These are phyloP conservation scores for Coelastrella sp. DNA, from an alignment of 139 green algal species.

Conservation along the genomic window DNA sequence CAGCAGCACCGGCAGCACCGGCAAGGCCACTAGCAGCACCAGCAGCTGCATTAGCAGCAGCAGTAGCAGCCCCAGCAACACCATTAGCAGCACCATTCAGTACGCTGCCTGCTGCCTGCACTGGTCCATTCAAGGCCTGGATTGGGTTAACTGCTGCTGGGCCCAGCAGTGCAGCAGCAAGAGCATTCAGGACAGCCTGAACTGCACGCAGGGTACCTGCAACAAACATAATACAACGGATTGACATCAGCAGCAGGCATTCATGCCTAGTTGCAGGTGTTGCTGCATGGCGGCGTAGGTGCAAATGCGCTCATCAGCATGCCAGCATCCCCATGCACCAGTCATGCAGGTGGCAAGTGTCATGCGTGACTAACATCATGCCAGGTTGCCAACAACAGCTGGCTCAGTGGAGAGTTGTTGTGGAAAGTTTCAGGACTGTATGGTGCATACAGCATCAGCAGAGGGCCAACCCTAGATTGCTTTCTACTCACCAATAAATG, in stretches of 20 bases:
- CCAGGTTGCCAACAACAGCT: not conserved
- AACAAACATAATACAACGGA: not conserved
- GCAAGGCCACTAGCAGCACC: not conserved
- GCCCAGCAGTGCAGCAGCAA: not conserved
- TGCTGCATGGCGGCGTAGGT: too few species aligned
- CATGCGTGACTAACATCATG: not conserved
- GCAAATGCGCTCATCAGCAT: too few species aligned
- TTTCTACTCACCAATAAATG: not conserved
- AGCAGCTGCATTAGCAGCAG: not conserved
- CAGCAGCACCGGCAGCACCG: not conserved
- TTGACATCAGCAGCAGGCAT: not conserved
- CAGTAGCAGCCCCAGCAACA: not conserved
- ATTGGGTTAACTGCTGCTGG: not conserved
- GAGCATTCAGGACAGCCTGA: conserved; percentile 11
- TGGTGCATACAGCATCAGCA: too few species aligned
- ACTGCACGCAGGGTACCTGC: not conserved
- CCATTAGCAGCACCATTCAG: not conserved
- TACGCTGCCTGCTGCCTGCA: not conserved
- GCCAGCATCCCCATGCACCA: too few species aligned
- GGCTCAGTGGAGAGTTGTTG: not conserved
- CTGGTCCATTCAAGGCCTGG: not conserved
- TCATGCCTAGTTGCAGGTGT: too few species aligned
- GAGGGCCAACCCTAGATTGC: too few species aligned
- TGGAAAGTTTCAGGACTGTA: too few species aligned
- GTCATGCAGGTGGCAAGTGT: not conserved